Conservation (phyloP, 441 rosid species). For the Populus trichocarpa region DNA sequence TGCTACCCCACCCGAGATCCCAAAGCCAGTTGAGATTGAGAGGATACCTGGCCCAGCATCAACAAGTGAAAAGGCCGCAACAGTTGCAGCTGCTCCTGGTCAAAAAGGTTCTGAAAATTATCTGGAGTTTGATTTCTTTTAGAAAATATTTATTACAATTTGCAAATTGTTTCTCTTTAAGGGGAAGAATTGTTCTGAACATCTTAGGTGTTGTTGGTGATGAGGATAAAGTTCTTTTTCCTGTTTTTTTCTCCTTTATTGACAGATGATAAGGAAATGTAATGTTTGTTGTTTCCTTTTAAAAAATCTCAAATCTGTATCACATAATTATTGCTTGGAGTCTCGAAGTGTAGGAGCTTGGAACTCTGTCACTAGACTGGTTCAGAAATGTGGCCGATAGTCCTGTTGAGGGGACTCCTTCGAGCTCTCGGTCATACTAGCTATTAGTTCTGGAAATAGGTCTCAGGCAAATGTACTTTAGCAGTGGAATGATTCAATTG, state of each 20-base stretch:
- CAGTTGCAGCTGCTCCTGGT: slow-evolving; percentile 28
- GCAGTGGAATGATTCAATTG: not conserved
- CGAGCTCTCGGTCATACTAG: no score
- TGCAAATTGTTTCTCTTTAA: slow-evolving; percentile 33
- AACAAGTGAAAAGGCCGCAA: slow-evolving; percentile 46
- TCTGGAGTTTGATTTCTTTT: slow-evolving; percentile 97
- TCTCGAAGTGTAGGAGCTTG: not conserved
- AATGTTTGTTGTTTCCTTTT: slow-evolving; percentile 28
- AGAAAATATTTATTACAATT: slow-evolving; percentile 32
- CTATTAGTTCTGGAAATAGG: not conserved
- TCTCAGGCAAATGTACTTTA: not conserved
- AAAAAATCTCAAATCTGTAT: slow-evolving; percentile 19
- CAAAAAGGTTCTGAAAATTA: slow-evolving; percentile 82
- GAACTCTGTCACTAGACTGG: not conserved
- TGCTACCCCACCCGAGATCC: slow-evolving; percentile 89
- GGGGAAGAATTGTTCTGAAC: slow-evolving; percentile 32
- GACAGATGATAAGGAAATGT: slow-evolving; percentile 46
- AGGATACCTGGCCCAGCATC: slow-evolving; percentile 44
- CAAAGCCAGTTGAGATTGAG: slow-evolving; percentile 71
- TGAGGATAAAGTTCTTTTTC: slow-evolving; percentile 28
- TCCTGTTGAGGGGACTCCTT: not conserved
- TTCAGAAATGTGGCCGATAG: not conserved
- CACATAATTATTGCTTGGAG: slow-evolving; percentile 10
- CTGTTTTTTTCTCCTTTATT: slow-evolving; percentile 1
- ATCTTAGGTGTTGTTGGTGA: slow-evolving; percentile 28